Evolutionary conservation across 2,329 filamentous ascomycete genomes (phyloP).

Genomic region (Hymenoscyphus salicellus): DNA sequence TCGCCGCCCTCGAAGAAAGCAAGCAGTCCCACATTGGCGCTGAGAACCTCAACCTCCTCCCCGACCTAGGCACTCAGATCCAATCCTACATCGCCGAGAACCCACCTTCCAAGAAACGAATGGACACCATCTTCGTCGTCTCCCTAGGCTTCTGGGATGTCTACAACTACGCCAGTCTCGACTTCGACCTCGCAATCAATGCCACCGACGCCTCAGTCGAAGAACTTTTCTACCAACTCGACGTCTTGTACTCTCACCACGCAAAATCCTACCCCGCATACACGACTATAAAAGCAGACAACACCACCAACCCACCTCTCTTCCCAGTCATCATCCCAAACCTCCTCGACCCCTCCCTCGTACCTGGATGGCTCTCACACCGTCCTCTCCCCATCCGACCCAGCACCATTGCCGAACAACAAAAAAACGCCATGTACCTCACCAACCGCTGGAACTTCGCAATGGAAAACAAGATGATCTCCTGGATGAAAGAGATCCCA

Average conservation of each 20-base stretch:
- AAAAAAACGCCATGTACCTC: conserved; percentile 53
- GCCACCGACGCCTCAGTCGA: conserved; percentile 22
- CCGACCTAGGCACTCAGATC: conserved; percentile 32
- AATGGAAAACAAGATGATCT: conserved; percentile 41
- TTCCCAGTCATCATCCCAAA: conserved; percentile 53
- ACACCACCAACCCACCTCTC: conserved; percentile 16
- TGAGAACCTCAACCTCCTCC: conserved; percentile 18
- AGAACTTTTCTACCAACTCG: conserved; percentile 31
- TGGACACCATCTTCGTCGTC: conserved; percentile 31
- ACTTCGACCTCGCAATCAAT: conserved; percentile 19
- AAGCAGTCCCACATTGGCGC: neutral
- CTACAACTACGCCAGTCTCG: conserved; percentile 30
- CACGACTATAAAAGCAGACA: neutral
- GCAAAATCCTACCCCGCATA: conserved; percentile 9
- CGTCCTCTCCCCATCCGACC: conserved; percentile 44
- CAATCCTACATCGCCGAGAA: conserved; percentile 29
- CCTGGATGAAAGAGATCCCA: conserved; percentile 41
- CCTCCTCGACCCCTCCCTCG: conserved; percentile 52
- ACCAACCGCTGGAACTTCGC: conserved; percentile 50
- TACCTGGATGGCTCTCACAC: conserved; percentile 50
- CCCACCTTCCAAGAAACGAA: conserved; percentile 11
- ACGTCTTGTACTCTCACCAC: conserved; percentile 29
- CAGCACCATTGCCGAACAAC: conserved; percentile 49
- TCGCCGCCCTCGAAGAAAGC: conserved; percentile 7
- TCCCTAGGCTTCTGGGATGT: conserved; percentile 37